Base-by-base conservation (phyloP, 2,329 filamentous ascomycete genomes). In the Leptosphaerulina australis region DNA sequence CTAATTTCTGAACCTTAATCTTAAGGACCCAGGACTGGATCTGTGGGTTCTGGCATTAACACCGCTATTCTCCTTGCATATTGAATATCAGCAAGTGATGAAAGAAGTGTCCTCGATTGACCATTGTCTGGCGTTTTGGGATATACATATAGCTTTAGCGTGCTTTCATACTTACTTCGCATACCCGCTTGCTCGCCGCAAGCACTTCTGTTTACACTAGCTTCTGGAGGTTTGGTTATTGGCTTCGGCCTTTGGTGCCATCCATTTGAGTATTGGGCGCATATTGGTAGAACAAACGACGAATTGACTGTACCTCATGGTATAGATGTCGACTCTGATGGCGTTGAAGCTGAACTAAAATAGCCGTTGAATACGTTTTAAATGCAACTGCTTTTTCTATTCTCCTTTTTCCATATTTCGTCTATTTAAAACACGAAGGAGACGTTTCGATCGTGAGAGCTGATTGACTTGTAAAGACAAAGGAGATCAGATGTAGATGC, bases 1-100 rank as follows among this genome's bases (percentile, higher is more conserved):
- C 37, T 69, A 69, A 69, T 69, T 58, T 69, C 57, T 64, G 53
- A 62, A 64, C 55, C 58, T 58, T 64, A 68, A 66, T 64, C 39
- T 37, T 45, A 30, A 31, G 30, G 48, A 52, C 60, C 62, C 56
- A 51, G 51, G 64, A 62, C 64, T 64, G 66, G 62, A 56, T 66
- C 57, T 60, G 38, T 55, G 59, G 59, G 55, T 44, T 55, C 20
- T 24, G 40, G 40, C 41, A 40, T 45, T 28, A 30, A 22, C 47
- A 36, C 40, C 30, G 1, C 40, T 50, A 47, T 51, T 44, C 9
- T 15, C 20, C 25, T 34, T 41, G 35, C 34, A 18, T 14, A 25
- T 45, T 44, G 20, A 10, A n/a, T 30, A 22, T 28, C 17, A 53
- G 34, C 43, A 51, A 45, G 43, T 37, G 35, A 45, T 35, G 48